These are phyloP conservation scores for Acanthamoeba polyphaga DNA, from an alignment of 208 protist genomes.

Conservation along the genomic window DNA sequence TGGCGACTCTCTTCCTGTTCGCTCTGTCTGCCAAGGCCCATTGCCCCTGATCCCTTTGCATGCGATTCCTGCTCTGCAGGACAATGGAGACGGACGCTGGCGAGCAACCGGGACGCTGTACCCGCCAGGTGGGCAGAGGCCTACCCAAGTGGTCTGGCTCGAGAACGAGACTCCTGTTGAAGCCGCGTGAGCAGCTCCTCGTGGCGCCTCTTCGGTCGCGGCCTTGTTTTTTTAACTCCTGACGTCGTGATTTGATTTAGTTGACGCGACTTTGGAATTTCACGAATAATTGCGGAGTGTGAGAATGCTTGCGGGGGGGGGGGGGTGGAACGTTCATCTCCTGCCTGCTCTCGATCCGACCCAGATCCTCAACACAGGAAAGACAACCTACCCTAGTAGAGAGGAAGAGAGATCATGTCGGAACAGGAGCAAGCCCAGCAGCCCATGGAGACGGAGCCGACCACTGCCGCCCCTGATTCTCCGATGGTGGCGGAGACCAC, in stretches of 20 bases:
- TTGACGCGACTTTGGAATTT: too few relatives aligned
- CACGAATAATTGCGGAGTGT: too few relatives aligned
- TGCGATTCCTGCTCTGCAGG: not conserved
- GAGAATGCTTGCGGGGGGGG: too few relatives aligned
- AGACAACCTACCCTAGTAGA: too few relatives aligned
- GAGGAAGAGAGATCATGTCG: not conserved
- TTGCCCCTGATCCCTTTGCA: not conserved
- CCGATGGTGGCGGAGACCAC: not conserved
- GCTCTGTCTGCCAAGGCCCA: not conserved
- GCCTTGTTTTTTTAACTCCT: too few relatives aligned
- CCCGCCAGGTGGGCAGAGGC: not conserved
- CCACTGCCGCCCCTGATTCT: not conserved
- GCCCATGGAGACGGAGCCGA: not conserved
- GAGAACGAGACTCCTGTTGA: not conserved
- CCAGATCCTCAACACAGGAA: too few relatives aligned
- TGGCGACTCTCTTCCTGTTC: not conserved
- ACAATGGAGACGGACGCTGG: constrained; percentile 2
- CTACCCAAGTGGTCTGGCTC: not conserved
- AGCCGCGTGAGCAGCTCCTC: too few relatives aligned
- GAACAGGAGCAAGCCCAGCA: constrained; percentile 25
- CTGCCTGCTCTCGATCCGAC: too few relatives aligned
- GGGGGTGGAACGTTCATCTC: too few relatives aligned
- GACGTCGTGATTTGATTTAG: too few relatives aligned
- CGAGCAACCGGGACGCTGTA: constrained; percentile 7
- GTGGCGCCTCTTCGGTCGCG: too few relatives aligned